Percentiles rank a stretch among this genome's conserved stretches.
Conservation (phyloP, 2,329 filamentous ascomycete genomes). For the Fusarium pseudograminearum region DNA sequence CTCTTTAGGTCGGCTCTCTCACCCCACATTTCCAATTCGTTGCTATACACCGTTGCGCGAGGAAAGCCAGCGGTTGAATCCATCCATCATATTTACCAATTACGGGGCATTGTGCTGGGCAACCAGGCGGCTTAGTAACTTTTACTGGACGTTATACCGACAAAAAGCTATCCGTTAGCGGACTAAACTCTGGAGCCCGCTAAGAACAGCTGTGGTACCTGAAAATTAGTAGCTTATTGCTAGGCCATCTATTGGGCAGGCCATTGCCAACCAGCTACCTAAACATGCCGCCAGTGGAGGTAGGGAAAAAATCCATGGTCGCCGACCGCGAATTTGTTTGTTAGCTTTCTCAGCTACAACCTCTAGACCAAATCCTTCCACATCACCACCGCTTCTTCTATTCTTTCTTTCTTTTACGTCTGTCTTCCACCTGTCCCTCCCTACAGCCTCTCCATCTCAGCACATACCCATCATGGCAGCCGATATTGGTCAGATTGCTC, state of each 20-base stretch:
- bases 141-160: constrained; percentile 9
- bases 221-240: background rate
- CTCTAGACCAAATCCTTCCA: constrained; percentile 30
- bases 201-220: constrained; percentile 8
- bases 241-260: constrained; percentile 30
- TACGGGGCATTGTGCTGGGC: constrained; percentile 10
- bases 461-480: constrained; percentile 63
- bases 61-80: background rate
- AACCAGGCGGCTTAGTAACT: constrained; percentile 9
- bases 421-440: constrained; percentile 32
- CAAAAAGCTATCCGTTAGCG: constrained; percentile 15
- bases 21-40: background rate
- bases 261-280: background rate
- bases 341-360: constrained; percentile 30
- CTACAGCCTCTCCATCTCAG: constrained; percentile 13
- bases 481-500: constrained; percentile 73
- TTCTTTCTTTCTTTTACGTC: constrained; percentile 25
- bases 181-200: constrained; percentile 25
- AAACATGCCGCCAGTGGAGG: constrained; percentile 24
- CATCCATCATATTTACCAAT: background rate
- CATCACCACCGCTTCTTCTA: constrained; percentile 42
- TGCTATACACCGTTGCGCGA: background rate
- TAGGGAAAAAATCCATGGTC: constrained; percentile 30
- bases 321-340: constrained; percentile 32
- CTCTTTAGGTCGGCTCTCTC: background rate